A percentile compares a stretch with the other conserved stretches of the same genome.
These are phyloP conservation scores for Backusella westeae DNA, from an alignment of 192 early-diverging fungal species.

Conservation along the genomic window DNA sequence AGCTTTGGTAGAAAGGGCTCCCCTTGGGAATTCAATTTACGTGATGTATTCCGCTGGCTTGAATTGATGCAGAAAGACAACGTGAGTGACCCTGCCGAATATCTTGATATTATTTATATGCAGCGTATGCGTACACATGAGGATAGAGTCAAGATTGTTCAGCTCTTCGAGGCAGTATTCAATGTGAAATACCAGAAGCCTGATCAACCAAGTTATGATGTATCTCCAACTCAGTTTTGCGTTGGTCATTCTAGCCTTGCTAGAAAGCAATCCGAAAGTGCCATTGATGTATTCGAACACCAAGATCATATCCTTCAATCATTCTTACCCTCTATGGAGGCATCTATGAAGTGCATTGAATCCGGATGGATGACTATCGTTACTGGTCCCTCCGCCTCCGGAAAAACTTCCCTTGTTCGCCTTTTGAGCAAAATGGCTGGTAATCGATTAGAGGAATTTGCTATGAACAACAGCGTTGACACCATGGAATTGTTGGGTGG, in stretches of 20 bases:
- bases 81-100: conserved; percentile 59
- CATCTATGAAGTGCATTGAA: conserved; percentile 84
- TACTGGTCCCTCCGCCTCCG: conserved; percentile 78
- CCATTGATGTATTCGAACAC: conserved; percentile 36
- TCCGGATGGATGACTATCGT: conserved; percentile 91
- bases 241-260: conserved; percentile 63
- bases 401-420: conserved; percentile 88
- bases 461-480: conserved; percentile 94
- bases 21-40: conserved; percentile 99
- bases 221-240: conserved; percentile 51
- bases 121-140: conserved; percentile 84
- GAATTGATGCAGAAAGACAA: conserved; percentile 66
- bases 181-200: conserved; percentile 36
- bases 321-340: conserved; percentile 65
- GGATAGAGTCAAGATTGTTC: conserved; percentile 64
- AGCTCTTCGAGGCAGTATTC: conserved; percentile 58
- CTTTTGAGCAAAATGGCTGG: conserved; percentile 81
- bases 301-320: conserved; percentile 66
- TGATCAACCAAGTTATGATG: conserved; percentile 44
- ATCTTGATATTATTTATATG: conserved; percentile 81
- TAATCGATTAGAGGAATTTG: conserved; percentile 84
- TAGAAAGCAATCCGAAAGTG: conserved; percentile 35
- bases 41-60: conserved; percentile 96
- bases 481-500: conserved; percentile 95
- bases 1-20: conserved; percentile 71